phyloP scores from a whole-genome alignment of 176 grass and related monocot species.

The Guadua angustifolia region DNA sequence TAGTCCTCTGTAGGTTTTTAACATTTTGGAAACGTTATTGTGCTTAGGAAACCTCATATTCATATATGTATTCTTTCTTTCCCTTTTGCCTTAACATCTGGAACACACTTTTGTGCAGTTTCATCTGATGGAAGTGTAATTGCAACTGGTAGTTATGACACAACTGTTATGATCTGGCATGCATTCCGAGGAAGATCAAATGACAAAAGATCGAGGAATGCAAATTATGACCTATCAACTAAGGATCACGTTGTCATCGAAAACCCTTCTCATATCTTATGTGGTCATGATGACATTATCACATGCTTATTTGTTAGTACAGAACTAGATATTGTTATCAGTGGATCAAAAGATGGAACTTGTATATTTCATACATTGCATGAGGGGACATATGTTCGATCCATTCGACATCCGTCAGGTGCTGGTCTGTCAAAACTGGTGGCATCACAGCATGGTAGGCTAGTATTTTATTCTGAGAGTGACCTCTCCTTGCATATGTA shows the following conservation, averaged over 20 bases:
- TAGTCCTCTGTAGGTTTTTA: background rate
- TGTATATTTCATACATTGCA: constrained; percentile 94
- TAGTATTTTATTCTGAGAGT: constrained; percentile 85
- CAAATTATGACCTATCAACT: constrained; percentile 60
- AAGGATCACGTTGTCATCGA: constrained; percentile 82
- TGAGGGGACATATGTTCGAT: constrained; percentile 80
- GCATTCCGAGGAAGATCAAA: constrained; percentile 71
- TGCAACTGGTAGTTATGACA: constrained; percentile 97
- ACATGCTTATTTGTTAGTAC: constrained; percentile 95
- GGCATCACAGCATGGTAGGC: constrained; percentile 81
- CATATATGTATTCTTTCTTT: constrained; percentile 10
- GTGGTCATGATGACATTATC: constrained; percentile 94
- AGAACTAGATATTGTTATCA: constrained; percentile 90
- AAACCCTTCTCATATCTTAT: constrained; percentile 93
- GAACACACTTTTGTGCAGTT: constrained; percentile 61
- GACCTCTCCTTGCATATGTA: constrained; percentile 86
- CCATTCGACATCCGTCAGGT: constrained; percentile 76
- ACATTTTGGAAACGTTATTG: background rate
- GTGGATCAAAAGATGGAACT: constrained; percentile 96
- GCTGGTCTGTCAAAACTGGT: constrained; percentile 77
- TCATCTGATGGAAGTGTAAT: constrained; percentile 87
- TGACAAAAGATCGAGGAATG: constrained; percentile 61
- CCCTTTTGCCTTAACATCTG: constrained; percentile 32
- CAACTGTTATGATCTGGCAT: constrained; percentile 98
- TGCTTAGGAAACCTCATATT: constrained; percentile 23